These are phyloP conservation scores for Hortiboletus flavorubellus DNA, from an alignment of 768 basidiomycete species.

Conservation along the genomic window DNA sequence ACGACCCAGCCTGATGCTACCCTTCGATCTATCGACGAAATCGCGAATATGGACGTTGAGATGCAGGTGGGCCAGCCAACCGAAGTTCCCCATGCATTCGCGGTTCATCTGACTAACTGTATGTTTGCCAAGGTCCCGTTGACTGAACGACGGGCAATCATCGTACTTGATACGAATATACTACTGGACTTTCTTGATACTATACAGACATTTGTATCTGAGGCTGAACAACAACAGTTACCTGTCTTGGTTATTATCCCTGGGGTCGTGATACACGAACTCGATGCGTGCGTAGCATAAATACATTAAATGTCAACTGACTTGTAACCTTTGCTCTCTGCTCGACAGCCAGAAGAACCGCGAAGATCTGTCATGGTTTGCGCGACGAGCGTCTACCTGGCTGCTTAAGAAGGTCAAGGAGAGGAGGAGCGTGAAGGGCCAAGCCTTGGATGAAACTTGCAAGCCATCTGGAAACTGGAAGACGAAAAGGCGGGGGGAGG, in stretches of 20 bases:
- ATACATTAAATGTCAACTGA: conserved; percentile 1
- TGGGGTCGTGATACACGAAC: conserved; percentile 70
- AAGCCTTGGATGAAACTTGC: conserved; percentile 62
- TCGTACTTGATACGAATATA: conserved; percentile 80
- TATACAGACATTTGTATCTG: conserved; percentile 60
- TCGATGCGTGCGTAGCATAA: conserved; percentile 56
- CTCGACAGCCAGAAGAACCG: conserved; percentile 39
- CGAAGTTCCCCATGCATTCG: neutral
- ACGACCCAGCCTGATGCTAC: conserved; percentile 34
- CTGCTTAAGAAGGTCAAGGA: conserved; percentile 58
- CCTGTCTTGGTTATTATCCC: conserved; percentile 68
- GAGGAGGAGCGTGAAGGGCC: conserved; percentile 53
- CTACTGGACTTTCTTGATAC: conserved; percentile 64
- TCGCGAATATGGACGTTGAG: conserved; percentile 66
- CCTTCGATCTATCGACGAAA: conserved; percentile 49
- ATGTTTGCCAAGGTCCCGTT: conserved; percentile 36
- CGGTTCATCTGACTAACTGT: neutral
- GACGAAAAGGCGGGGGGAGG: conserved; percentile 43
- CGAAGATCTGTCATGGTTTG: conserved; percentile 52
- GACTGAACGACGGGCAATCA: conserved; percentile 40
- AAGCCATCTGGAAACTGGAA: conserved; percentile 63
- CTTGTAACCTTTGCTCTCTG: neutral
- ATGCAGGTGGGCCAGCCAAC: conserved; percentile 54
- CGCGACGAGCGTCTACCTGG: conserved; percentile 69
- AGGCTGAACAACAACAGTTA: conserved; percentile 48